Evolutionary conservation across 75 land plant species (phyloP), one percentile per base, ranked within the genome.

Genomic region (Pinus albicaulis): DNA sequence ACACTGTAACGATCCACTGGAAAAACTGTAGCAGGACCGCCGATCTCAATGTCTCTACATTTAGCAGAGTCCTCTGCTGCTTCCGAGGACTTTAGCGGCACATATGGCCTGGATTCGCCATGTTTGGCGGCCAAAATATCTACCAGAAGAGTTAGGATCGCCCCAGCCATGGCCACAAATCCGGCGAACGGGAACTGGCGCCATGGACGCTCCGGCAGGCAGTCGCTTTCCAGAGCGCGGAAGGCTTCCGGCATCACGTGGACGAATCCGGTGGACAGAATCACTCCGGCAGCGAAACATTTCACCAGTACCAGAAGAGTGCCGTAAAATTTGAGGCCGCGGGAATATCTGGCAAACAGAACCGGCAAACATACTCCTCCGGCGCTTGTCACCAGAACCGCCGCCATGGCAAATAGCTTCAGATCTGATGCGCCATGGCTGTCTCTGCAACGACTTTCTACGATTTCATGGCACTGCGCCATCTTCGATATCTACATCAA

Each of bases 281-380:
- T 86, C 5, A 90, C 87, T 20, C 92, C 92, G 55, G 92, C 92
- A 41, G 88, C 89, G 78, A 90, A 88, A 84, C 86, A 88, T 77
- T 85, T 85, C 64, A 88, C 84, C 48, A 85, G 24, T 13, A 83
- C 78, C 11, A 85, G 68, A 16, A 81, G 58, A 55, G 59, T 81
- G 55, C 76, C 78, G 14, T 73, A 69, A 79, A 83, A 68, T 38
- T 68, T 68, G 22, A 68, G 24, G 17, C 22, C 3, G 11, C 38
- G 15, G 2, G 71, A 68, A 56, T 31, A n/a, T 19, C 81, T 79
- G 59, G 81, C 75, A 7, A 78, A 71, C 3, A 81, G 15, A 0
- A 85, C 78, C 0, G 87, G 87, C 7, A 60, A 13, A 38, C 75
- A 44, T 24, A 85, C 72, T 10, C 87, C 87, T 3, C 73, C 41